A percentile compares a stretch with the other conserved stretches of the same genome.
These are phyloP conservation scores for Heritiera littoralis DNA, from an alignment of 345 rosid genomes.

Conservation along the genomic window DNA sequence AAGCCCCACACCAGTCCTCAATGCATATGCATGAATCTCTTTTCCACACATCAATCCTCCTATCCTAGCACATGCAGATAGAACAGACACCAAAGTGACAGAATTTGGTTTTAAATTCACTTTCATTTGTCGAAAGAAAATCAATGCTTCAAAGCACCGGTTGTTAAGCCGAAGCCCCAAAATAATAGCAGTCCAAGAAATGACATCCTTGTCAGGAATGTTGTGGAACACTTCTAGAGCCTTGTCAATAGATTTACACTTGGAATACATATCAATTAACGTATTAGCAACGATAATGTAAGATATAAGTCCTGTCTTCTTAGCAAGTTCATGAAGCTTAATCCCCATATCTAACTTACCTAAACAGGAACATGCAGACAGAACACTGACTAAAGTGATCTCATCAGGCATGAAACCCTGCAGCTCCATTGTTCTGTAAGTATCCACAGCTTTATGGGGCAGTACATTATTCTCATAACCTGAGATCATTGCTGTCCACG, in stretches of 20 bases:
- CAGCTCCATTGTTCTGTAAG: conserved; percentile 62
- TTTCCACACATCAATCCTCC: conserved; percentile 83
- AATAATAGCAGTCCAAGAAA: conserved; percentile 85
- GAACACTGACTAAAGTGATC: conserved; percentile 59
- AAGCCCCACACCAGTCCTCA: conserved; percentile 51
- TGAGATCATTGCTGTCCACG: conserved; percentile 89
- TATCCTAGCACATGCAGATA: conserved; percentile 82
- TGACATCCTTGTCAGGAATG: conserved; percentile 66
- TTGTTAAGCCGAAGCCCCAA: conserved; percentile 70
- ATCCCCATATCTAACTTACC: conserved; percentile 55
- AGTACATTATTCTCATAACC: conserved; percentile 57
- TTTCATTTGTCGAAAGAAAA: conserved; percentile 68
- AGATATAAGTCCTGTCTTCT: conserved; percentile 50
- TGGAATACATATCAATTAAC: conserved; percentile 82
- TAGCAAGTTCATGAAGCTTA: conserved; percentile 67
- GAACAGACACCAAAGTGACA: conserved; percentile 63
- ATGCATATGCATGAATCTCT: conserved; percentile 71
- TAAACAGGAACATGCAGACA: conserved; percentile 54
- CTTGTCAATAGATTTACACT: conserved; percentile 61
- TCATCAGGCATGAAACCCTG: conserved; percentile 61
- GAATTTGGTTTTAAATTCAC: conserved; percentile 57
- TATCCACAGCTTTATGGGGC: conserved; percentile 55
- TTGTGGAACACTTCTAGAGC: conserved; percentile 53
- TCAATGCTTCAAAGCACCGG: conserved; percentile 73
- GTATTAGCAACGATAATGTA: conserved; percentile 65